Evolutionary conservation across 495 filamentous ascomycete species (phyloP).

Genomic region (Penicillium ucsense): DNA sequence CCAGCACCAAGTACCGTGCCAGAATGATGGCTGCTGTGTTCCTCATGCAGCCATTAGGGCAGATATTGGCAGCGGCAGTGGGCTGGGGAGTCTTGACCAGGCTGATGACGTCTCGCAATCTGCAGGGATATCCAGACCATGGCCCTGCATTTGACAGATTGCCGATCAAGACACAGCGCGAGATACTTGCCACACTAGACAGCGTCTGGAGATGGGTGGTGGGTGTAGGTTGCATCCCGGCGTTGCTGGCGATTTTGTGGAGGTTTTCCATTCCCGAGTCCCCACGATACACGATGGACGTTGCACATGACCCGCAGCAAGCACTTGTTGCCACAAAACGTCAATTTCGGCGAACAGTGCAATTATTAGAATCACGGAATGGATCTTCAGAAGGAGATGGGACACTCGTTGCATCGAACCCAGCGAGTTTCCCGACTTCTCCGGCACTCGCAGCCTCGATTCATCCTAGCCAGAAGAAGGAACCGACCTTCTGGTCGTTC

Average conservation of each 20-base stretch:
- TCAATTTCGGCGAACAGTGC: constrained; percentile 6
- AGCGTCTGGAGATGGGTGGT: constrained; percentile 43
- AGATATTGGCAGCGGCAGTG: constrained; percentile 37
- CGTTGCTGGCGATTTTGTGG: constrained; percentile 40
- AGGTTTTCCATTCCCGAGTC: constrained; percentile 47
- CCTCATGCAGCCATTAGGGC: constrained; percentile 46
- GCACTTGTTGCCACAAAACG: constrained; percentile 8
- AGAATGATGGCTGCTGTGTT: constrained; percentile 51
- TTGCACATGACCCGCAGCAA: constrained; percentile 24
- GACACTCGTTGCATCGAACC: neutral
- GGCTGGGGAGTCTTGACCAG: constrained; percentile 5
- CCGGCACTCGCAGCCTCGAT: neutral
- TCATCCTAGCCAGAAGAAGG: neutral
- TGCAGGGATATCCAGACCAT: neutral
- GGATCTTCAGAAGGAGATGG: neutral
- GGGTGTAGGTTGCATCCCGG: constrained; percentile 44
- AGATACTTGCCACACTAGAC: constrained; percentile 9
- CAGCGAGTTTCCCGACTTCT: neutral
- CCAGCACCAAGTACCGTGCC: constrained; percentile 38
- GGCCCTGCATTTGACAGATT: neutral
- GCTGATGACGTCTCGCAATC: neutral
- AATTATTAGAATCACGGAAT: neutral
- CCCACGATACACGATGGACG: constrained; percentile 39
- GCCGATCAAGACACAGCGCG: constrained; percentile 3
- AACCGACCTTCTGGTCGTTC: constrained; percentile 15